Conservation (phyloP, 192 early-diverging fungal genomes). For the Coemansia sp. region DNA sequence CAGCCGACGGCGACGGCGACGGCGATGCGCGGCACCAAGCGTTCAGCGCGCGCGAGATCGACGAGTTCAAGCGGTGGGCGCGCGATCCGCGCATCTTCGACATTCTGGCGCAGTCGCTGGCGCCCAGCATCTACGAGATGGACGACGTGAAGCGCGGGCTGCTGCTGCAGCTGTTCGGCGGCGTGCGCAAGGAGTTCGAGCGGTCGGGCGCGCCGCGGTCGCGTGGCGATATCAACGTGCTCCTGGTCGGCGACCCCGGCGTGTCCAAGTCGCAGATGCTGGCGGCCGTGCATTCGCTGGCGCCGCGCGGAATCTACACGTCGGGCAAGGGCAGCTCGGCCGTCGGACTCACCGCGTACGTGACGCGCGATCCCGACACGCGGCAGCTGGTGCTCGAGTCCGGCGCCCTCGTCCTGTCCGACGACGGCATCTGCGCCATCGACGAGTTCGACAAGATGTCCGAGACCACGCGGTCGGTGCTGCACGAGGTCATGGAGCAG, state of each 20-base stretch:
- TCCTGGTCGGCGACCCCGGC: slow-evolving; percentile 97
- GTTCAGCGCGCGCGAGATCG: slow-evolving; percentile 57
- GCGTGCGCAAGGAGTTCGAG: slow-evolving; percentile 79
- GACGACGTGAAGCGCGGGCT: slow-evolving; percentile 99
- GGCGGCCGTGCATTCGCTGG: slow-evolving; percentile 88
- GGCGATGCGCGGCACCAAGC: slow-evolving; percentile 46
- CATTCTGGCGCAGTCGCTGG: slow-evolving; percentile 78
- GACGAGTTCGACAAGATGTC: slow-evolving; percentile 99
- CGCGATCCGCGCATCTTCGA: slow-evolving; percentile 76
- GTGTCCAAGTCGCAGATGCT: slow-evolving; percentile 94
- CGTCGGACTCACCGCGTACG: slow-evolving; percentile 94
- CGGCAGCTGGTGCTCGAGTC: slow-evolving; percentile 94
- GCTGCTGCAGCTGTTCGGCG: slow-evolving; percentile 94
- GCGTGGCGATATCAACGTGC: slow-evolving; percentile 91
- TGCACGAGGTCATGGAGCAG: slow-evolving; percentile 99
- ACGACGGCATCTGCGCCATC: slow-evolving; percentile 96
- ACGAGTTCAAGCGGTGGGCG: slow-evolving; percentile 65
- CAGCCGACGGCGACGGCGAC: slow-evolving; percentile 11
- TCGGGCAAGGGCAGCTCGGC: slow-evolving; percentile 97
- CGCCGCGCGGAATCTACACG: slow-evolving; percentile 94
- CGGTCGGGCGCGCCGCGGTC: slow-evolving; percentile 67
- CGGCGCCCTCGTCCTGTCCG: slow-evolving; percentile 93
- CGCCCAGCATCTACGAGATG: slow-evolving; percentile 93
- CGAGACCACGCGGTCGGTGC: slow-evolving; percentile 86
- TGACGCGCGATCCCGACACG: slow-evolving; percentile 94